Base-by-base conservation (phyloP, 495 filamentous ascomycete species). In the Glonium stellatum region DNA sequence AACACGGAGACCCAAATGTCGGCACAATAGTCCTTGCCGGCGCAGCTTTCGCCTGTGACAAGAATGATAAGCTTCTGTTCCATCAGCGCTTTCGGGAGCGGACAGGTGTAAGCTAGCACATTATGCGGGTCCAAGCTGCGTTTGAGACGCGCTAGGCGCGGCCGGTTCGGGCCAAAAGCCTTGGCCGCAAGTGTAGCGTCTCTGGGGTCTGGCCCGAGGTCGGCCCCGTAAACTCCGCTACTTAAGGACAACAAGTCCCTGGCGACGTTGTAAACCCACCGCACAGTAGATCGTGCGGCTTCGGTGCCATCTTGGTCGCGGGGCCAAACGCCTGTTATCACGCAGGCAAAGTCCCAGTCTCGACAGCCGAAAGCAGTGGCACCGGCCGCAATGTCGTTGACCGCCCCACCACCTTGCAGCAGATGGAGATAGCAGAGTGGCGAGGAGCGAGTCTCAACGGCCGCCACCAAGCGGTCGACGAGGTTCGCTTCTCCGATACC, bases 301-400 rank as follows among this genome's bases (percentile, higher is more conserved):
- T 76, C 71, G n/a, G 75, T 77, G 55, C 71, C 74, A 71, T 84
- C 80, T 72, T 82, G 70, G 15, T 81, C 73, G 54, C 81, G 78
- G 22, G 71, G 68, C 83, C 83, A 87, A 65, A 85, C 77, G 42
- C 81, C 81, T n/a, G 83, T 85, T 55, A 87, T 59, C 22, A 85
- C 80, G 58, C 82, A 85, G 57, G 84, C 82, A 75, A 79, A 85
- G 52, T 79, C 75, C 82, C 82, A 87, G 69, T 81, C 75, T 73
- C 82, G 78, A 73, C 78, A 84, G 54, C 84, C 82, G 58, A 85
- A 87, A 61, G 83, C 82, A 67, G 78, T 79, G 59, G 73, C 73
- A 67, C 80, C 69, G 27, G 74, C 60, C 13, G 71, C 66, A 36
- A 82, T 67, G 55, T 83, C 75, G 54, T 66, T 25, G 47, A 84